These are phyloP conservation scores for Myxozyma geophila DNA, from an alignment of 805 yeast genomes.

Conservation along the genomic window DNA sequence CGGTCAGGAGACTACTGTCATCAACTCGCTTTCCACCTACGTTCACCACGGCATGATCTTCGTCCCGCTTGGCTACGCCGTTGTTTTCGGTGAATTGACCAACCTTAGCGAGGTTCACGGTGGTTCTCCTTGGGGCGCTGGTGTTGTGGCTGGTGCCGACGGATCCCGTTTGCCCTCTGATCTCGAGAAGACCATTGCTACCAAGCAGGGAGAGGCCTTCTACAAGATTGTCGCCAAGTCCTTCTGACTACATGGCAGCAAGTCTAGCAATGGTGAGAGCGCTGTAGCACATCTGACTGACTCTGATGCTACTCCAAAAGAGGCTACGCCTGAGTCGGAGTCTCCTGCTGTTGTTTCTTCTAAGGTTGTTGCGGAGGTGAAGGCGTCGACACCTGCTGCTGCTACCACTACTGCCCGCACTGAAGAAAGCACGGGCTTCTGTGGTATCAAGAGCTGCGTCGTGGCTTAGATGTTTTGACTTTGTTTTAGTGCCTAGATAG, in stretches of 20 bases:
- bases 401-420: constrained; percentile 14
- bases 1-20: constrained; percentile 75
- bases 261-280: background rate
- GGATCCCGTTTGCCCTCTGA: constrained; percentile 72
- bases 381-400: constrained; percentile 4
- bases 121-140: constrained; percentile 87
- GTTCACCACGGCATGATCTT: constrained; percentile 81
- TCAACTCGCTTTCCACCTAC: constrained; percentile 64
- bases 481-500: background rate
- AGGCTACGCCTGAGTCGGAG: constrained; percentile 3
- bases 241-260: constrained; percentile 27
- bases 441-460: constrained; percentile 24
- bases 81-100: constrained; percentile 57
- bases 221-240: constrained; percentile 49
- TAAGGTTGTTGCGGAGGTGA: constrained; percentile 8
- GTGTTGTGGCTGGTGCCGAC: constrained; percentile 74
- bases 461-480: constrained; percentile 13
- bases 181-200: constrained; percentile 66
- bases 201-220: constrained; percentile 70
- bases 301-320: background rate
- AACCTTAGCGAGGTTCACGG: constrained; percentile 73
- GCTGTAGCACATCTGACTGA: constrained; percentile 17
- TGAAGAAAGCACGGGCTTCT: constrained; percentile 24
- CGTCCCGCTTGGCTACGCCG: constrained; percentile 78
- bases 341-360: constrained; percentile 1